Base-by-base conservation (phyloP, 805 yeast species). In the Tetrapisispora taiwanensis region DNA sequence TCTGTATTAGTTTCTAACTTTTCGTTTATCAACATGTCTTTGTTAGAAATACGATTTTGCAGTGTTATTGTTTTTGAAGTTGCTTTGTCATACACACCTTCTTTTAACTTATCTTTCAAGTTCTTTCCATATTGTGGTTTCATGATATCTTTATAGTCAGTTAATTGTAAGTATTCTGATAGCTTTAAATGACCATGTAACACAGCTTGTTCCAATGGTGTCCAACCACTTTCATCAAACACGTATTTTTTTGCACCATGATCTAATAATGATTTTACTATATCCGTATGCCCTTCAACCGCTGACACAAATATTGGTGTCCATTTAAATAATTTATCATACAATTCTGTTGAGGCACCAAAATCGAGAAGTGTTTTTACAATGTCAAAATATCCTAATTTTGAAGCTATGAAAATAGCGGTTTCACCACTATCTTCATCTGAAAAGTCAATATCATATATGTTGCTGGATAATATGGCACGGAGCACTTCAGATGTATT, bases 131-230 rank as follows among this genome's bases (percentile, higher is more conserved):
- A 37, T 27, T 51, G 46, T 9, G 63, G 63, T 37, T 51, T 46
- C 14, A 50, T 52, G 4, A 59, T 52, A 4, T 44, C 47, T 22
- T 52, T 54, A 22, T 53, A 48, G 28, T 47, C 49, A 4, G 52
- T 47, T 17, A 58, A 47, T 27, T 71, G 71, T 44, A 90, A 66
- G 55, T 76, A 53, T 42, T 76, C 76, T 1, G 92, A 81, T 31
- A 86, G 75, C 2, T 68, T 72, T 46, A 89, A 66, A 60, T 88
- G 95, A 5, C 97, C 97, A 53, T 97, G 73, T 38, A 90, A 68
- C 40, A 86, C 81, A 0, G 97, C 96, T 62, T 90, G 97, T 56
- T 90, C 97, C 79, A 87, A 79, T n/a, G 97, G 95, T 17, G 87
- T 78, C 97, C 97, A 90, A 0, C 97, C 97, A 42, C 92, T 81